phyloP scores from a whole-genome alignment of 2,329 filamentous ascomycete genomes.

The Trichoderma lentiforme region DNA sequence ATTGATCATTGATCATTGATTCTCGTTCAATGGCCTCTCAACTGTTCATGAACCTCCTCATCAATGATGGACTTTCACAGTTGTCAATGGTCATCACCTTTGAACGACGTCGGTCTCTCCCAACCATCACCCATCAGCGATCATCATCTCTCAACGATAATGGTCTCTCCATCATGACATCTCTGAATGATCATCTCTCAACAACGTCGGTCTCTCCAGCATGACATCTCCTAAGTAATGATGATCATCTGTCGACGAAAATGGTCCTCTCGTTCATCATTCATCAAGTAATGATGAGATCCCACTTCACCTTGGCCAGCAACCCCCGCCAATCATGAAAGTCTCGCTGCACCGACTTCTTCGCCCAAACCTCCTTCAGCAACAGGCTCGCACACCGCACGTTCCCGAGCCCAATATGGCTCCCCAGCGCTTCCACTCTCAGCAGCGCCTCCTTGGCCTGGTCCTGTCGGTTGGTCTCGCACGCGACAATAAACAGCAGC shows the following conservation, averaged over 20 bases:
- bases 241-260: neutral
- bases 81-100: neutral
- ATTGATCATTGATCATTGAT: too few relatives aligned
- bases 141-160: neutral
- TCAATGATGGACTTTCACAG: neutral
- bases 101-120: too few relatives aligned
- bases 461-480: neutral
- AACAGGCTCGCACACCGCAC: neutral
- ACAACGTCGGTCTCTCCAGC: too few relatives aligned
- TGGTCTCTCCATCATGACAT: neutral
- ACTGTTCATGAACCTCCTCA: neutral
- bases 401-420: constrained; percentile 10
- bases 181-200: too few relatives aligned
- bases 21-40: neutral
- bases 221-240: neutral
- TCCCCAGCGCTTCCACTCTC: constrained; percentile 2
- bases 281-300: neutral
- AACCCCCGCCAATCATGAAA: constrained; percentile 9
- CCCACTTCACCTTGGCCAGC: constrained; percentile 5
- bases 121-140: too few relatives aligned
- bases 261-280: too few relatives aligned
- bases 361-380: neutral
- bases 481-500: constrained; percentile 9
- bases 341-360: neutral
- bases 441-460: neutral